Percentiles rank a stretch among this genome's conserved stretches.
phyloP scores from a whole-genome alignment of 2,329 filamentous ascomycete species.

The Aaosphaeria pasadenensis region DNA sequence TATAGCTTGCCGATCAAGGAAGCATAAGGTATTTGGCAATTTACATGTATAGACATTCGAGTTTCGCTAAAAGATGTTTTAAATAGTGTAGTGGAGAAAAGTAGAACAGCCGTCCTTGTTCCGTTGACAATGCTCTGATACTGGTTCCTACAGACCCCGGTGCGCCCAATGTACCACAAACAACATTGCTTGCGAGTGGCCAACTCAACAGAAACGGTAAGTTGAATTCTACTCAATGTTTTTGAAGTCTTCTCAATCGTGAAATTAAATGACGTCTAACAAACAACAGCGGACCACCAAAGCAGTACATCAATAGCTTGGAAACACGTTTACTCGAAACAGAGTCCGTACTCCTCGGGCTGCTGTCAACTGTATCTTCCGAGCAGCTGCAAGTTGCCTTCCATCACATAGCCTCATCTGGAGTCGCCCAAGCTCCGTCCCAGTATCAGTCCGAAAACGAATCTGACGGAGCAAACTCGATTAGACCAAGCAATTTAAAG shows the following conservation, averaged over 20 bases:
- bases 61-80: background rate
- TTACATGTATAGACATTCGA: background rate
- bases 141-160: background rate
- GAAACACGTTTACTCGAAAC: conserved; percentile 1
- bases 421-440: too few relatives aligned
- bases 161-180: conserved; percentile 2
- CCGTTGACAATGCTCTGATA: background rate
- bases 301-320: conserved; percentile 2
- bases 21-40: background rate
- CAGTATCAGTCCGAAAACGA: too few relatives aligned
- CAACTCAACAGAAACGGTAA: conserved; percentile 2
- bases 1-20: conserved; percentile 1
- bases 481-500: too few relatives aligned
- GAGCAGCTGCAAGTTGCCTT: background rate
- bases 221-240: background rate
- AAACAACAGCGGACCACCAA: conserved; percentile 1
- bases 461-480: too few relatives aligned
- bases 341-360: background rate
- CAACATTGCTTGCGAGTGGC: conserved; percentile 1
- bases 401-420: too few relatives aligned
- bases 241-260: background rate
- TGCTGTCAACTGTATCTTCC: background rate
- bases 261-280: background rate
- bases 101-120: background rate
- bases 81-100: background rate